Evolutionary conservation across 352 stramenopile species (phyloP).

Genomic region (Achlya hypogyna): DNA sequence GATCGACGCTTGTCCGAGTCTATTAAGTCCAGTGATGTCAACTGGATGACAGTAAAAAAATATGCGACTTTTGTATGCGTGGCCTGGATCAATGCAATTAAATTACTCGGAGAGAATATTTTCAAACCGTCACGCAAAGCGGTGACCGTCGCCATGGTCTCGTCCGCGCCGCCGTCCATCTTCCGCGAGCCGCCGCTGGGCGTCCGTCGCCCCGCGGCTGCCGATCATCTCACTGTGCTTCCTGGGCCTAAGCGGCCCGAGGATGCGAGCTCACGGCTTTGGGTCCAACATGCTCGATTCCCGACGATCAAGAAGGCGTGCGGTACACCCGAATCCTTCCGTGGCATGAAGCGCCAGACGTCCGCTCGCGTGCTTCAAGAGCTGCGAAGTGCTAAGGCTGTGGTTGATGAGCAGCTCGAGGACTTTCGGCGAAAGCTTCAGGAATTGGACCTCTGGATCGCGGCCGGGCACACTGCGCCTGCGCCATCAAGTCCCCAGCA

Average conservation of each 20-base stretch:
- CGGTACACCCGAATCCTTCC: not conserved
- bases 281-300: slow-evolving; percentile 9
- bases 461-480: not conserved
- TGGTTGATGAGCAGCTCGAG: slow-evolving; percentile 5
- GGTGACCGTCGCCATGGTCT: not conserved
- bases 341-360: slow-evolving; percentile 7
- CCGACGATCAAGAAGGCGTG: slow-evolving; percentile 9
- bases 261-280: not conserved
- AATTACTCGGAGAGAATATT: not conserved
- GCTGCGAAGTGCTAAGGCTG: not conserved
- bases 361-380: slow-evolving; percentile 14
- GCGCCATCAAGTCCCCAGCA: not conserved
- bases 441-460: slow-evolving; percentile 14
- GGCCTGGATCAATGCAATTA: not conserved
- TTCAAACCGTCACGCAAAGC: not conserved
- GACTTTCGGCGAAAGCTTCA: slow-evolving; percentile 15
- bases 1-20: not conserved
- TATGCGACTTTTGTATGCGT: not conserved
- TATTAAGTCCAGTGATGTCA: not conserved
- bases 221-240: not conserved
- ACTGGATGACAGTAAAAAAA: not conserved
- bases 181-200: slow-evolving; percentile 1
- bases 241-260: not conserved
- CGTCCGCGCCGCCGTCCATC: not conserved
- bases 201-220: not conserved